Base-by-base conservation (phyloP, 495 filamentous ascomycete genomes). In the Friedmanniomyces simplex region DNA sequence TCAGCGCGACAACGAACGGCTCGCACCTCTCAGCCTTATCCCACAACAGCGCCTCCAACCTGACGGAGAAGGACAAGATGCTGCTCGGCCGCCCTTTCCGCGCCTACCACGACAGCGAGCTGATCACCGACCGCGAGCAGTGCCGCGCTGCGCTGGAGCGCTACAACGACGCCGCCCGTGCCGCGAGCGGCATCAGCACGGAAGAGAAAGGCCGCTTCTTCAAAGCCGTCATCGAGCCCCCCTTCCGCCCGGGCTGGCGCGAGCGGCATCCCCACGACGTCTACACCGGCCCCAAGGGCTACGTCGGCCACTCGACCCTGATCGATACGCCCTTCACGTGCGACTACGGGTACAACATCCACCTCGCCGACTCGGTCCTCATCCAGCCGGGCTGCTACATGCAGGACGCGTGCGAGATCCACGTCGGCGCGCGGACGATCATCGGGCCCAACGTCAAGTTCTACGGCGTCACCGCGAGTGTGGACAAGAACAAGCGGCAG, bases 301-400 rank as follows among this genome's bases (percentile, higher is more conserved):
- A 78, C 32, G 82, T 95, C 20, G 88, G 89, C 21, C 78, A 84
- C 41, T 81, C 87, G 50, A 85, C 87, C 8, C 77, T 82, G 39
- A 87, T 98, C 41, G 89, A 96, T 58, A 83, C 88, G 1, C 91
- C 93, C 13, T 97, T 98, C 68, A 84, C 76, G 36, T 97, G 93
- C 69, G 89, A 96, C 65, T 98, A 96, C 65, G 93, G 93, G 1
- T 96, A 95, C 66, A 96, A 98, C 64, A 86, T 97, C 62, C 78
- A 79, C 37, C 84, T 98, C 59, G 93, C 87, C 22, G 86, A 91
- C 63, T 83, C 93, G 65, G 88, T 93, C 7, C 79, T 84, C 60
- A 90, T 98, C 57, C 87, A 86, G 11, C 79, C 87, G 47, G 89
- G 90, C 62, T 97, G 93, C 67, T 81, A 84, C 12, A 87, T 98